Evolutionary conservation across 352 stramenopile genomes (phyloP), one percentile per base, ranked within the genome.

Genomic region (Globisporangium paddicum): DNA sequence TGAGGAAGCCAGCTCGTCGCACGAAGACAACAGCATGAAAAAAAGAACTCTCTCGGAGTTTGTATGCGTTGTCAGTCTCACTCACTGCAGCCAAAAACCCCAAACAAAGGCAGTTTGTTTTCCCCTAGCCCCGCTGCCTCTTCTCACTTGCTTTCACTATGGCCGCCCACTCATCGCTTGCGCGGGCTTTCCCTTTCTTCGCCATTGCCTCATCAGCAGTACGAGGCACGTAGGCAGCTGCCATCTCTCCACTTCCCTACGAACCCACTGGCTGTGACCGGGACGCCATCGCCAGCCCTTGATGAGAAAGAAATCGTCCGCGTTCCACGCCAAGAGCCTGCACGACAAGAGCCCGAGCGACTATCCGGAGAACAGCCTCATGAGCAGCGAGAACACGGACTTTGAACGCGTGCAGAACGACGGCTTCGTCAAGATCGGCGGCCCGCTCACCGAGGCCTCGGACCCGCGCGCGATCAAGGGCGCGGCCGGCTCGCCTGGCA

Each of bases 361-460:
- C 19, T 41, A 58, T 44, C 25, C 58, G 8, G 51, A 53, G 32
- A 32, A 40, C 52, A 55, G 52, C n/a, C 50, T 38, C 37, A 69
- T 73, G 68, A 68, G 44, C 49, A 66, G 64, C 58, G 56, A 62
- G 32, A 61, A 63, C 37, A 63, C 79, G 4, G 72, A 85, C 62
- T 90, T 88, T 49, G 81, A 90, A 67, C 75, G 69, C 53, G 69
- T 84, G 51, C 67, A 70, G 46, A 69, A 72, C 19, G 67, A 74
- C 50, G 72, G 72, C 46, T 93, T 90, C 70, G 78, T 89, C 66
- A 89, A 93, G 69, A 93, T 93, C 59, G 82, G 82, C 63, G 82
- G 79, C 8, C 77, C 79, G 44, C 66, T 93, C 45, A 82, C 80
- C 0, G 80, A 93, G 40, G 69, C 69, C 35, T 86, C 79, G 2